Percentiles rank a stretch among this genome's conserved stretches.
These are phyloP conservation scores for Arthrobotrys conoides DNA, from an alignment of 2,329 filamentous ascomycete species.

Conservation along the genomic window DNA sequence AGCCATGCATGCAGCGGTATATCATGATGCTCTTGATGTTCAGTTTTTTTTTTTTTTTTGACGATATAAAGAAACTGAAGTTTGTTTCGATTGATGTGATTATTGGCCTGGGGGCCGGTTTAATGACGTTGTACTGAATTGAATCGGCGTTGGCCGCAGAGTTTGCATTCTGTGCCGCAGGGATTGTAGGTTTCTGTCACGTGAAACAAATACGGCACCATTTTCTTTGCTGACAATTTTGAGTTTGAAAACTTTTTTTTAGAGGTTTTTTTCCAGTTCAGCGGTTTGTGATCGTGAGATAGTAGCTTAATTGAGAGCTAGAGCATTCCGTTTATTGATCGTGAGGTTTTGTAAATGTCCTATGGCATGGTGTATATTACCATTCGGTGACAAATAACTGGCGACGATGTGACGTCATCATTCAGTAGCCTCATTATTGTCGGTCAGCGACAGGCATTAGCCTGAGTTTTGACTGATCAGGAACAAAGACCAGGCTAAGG, in stretches of 20 bases:
- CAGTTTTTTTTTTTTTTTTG: no score
- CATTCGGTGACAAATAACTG: constrained; percentile 3
- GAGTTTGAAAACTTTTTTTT: background rate
- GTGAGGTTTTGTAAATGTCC: background rate
- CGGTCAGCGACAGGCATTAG: constrained; percentile 13
- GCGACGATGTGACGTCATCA: constrained; percentile 22
- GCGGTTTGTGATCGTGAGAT: background rate
- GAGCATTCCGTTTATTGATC: background rate
- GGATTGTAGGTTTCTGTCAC: background rate
- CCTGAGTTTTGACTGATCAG: background rate
- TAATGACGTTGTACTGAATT: constrained; percentile 28
- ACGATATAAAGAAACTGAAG: background rate
- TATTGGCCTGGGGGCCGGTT: background rate
- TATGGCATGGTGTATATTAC: background rate
- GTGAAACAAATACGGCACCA: constrained; percentile 5
- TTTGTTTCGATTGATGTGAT: background rate
- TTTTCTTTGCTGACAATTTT: no score
- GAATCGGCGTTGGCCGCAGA: background rate
- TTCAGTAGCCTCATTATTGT: background rate
- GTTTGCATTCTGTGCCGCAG: background rate
- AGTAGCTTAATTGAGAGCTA: no score
- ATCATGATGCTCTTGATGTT: background rate
- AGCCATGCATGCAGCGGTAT: constrained; percentile 20
- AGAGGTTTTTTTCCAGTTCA: no score
- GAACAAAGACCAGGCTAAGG: constrained; percentile 11